phyloP scores from a whole-genome alignment of 139 green algal species.

The Spirogloea muscicola region DNA sequence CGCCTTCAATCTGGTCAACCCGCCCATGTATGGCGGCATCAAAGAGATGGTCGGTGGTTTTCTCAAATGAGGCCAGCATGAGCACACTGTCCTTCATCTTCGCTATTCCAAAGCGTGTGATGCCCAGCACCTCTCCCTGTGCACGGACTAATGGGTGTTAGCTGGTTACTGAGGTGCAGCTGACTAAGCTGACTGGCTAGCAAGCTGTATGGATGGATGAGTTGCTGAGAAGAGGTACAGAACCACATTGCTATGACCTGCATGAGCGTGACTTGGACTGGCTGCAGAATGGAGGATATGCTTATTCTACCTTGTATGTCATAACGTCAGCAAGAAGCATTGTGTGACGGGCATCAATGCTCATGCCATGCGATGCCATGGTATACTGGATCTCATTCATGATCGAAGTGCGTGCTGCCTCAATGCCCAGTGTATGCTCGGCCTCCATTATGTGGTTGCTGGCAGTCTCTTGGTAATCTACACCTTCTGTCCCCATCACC shows the following conservation, averaged over 20 bases:
- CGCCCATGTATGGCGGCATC: slow-evolving; percentile 80
- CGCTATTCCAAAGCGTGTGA: slow-evolving; percentile 97
- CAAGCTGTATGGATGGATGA: no score
- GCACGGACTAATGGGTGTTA: no score
- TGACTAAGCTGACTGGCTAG: no score
- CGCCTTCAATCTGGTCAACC: slow-evolving; percentile 68
- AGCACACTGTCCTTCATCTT: slow-evolving; percentile 99
- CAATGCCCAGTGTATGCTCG: slow-evolving; percentile 83
- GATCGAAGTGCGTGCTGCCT: slow-evolving; percentile 77
- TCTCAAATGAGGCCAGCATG: slow-evolving; percentile 98
- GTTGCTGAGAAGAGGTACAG: no score
- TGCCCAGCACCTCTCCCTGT: slow-evolving; percentile 91
- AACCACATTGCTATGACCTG: no score
- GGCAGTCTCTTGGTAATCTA: slow-evolving; percentile 64
- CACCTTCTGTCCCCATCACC: slow-evolving; percentile 83
- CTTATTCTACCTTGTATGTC: slow-evolving; percentile 77
- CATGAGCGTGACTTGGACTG: slow-evolving; percentile 20
- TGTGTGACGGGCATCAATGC: slow-evolving; percentile 88
- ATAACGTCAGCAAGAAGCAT: slow-evolving; percentile 98
- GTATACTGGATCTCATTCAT: slow-evolving; percentile 88
- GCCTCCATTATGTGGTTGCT: slow-evolving; percentile 95
- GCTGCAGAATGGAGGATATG: neutral
- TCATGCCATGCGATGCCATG: slow-evolving; percentile 91
- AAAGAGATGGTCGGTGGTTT: slow-evolving; percentile 98
- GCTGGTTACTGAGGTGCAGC: no score